Base-by-base conservation (phyloP, 2,329 filamentous ascomycete species). In the Microdochium bolleyi region DNA sequence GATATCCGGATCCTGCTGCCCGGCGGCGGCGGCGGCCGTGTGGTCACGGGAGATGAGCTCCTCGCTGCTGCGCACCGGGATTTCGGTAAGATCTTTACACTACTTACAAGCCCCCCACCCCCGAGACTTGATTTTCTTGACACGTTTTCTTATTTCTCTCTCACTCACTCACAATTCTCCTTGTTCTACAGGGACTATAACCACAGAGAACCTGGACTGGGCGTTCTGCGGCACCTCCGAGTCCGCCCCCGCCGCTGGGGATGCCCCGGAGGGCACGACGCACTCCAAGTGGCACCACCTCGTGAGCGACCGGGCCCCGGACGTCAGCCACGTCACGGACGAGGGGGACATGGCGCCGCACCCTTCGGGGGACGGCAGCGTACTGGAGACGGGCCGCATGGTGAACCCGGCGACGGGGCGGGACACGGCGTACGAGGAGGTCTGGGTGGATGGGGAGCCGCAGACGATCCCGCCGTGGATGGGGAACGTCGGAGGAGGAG, bases 361-460 rank as follows among this genome's bases (percentile, higher is more conserved):
- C 61, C 14, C 70, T 5, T 5, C 5, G 5, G 27, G 27, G 73
- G 8, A 53, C 27, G 54, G 53, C n/a, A 37, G 50, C 16, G 53
- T 55, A 9, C 65, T 85, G 4, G 85, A 88, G 63, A 77, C 68
- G 46, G 85, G 85, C 0, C 59, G 60, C 13, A 86, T 85, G 78
- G 66, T 76, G 11, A 83, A 87, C 57, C 81, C 81, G 0, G 70
- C 66, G 1, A 81, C 79, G 1, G 77, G 78, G 0, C 44, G 60
- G 1, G 64, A 74, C 38, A 75, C 74, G 10, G 67, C 68, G 1
- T 89, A 91, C 58, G 84, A 88, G 63, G 86, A 89, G 65, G 62
- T 86, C 2, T 89, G 85, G 85, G 64, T 69, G 1, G 78, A 83
- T 44, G 64, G 71, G 2, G 60, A 67, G 2, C 61, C 73, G 2